Evolutionary conservation across 192 early-diverging fungal species (phyloP).

Genomic region (Allomyces javanicus): DNA sequence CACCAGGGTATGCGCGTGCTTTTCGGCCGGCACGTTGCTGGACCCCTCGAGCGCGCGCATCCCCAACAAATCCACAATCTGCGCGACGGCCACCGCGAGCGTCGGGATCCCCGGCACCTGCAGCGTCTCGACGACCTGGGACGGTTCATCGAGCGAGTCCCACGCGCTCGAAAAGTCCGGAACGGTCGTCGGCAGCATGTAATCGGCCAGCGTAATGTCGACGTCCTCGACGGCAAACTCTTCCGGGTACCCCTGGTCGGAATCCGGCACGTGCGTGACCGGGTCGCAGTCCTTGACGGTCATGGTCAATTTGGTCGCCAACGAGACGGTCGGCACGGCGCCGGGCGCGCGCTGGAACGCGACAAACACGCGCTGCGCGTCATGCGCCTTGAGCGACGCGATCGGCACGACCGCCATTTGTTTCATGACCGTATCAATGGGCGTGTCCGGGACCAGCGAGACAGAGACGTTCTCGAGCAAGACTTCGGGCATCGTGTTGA

Average conservation of each 20-base stretch:
- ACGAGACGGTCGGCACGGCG: slow-evolving; percentile 26
- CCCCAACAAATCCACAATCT: slow-evolving; percentile 57
- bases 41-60: slow-evolving; percentile 69
- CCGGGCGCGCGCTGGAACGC: slow-evolving; percentile 52
- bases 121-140: slow-evolving; percentile 72
- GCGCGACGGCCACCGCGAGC: slow-evolving; percentile 17
- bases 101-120: slow-evolving; percentile 47
- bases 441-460: slow-evolving; percentile 49
- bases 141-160: slow-evolving; percentile 50
- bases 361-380: slow-evolving; percentile 62
- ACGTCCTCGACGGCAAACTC: slow-evolving; percentile 83
- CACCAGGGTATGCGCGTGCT: slow-evolving; percentile 63
- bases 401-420: slow-evolving; percentile 56
- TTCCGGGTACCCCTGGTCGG: slow-evolving; percentile 80
- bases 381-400: slow-evolving; percentile 50
- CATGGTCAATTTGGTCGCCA: slow-evolving; percentile 73
- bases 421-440: slow-evolving; percentile 30
- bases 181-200: slow-evolving; percentile 69
- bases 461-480: slow-evolving; percentile 78
- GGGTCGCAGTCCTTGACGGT: slow-evolving; percentile 92
- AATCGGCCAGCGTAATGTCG: slow-evolving; percentile 68
- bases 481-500: slow-evolving; percentile 85
- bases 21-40: slow-evolving; percentile 40
- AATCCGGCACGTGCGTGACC: slow-evolving; percentile 67
- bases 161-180: slow-evolving; percentile 58